Evolutionary conservation across 176 grass and related monocot genomes (phyloP), one percentile per base, ranked within the genome.

Genomic region (Elaeis guineensis): DNA sequence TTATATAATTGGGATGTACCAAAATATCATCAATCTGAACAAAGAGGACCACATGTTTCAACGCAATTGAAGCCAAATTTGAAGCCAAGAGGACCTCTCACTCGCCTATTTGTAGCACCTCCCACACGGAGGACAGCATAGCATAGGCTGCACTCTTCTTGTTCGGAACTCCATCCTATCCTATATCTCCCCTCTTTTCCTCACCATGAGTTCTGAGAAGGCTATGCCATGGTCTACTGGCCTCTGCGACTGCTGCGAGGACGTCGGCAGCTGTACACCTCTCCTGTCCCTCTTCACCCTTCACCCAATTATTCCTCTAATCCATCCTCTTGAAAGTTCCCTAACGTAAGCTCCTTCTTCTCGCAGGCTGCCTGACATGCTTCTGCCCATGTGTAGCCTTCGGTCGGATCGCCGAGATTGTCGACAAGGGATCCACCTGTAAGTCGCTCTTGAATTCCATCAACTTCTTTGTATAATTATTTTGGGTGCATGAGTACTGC

Each of bases 301-400:
- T 55, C 62, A 49, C 17, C 1, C 0, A 21, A 14, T n/a, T n/a
- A 4, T 35, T 51, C 35, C 59, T n/a, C 22, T 18, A 17, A 54
- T 4, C 48, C 25, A 35, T 26, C 17, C 18, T 12, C 48, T n/a
- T 57, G 25, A 32, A 29, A 64, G 64, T 30, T 30, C 28, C 28
- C 28, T 30, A 30, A 30, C 6, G 28, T 6, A 39, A 39, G 35
- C 35, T 30, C 28, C 28, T 30, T 30, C 5, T 44, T 44, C 7
- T 25, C 76, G 55, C 57, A 84, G 83, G 80, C 22, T 84, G 77
- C 69, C 54, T 84, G 35, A 92, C 88, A 70, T 78, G 62, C 18
- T 80, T 77, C 67, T 92, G 89, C 74, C 83, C 83, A 17, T 92
- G 89, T 30, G 19, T 92, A 20, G 78, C 80, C 4, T 87, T 87